Percentiles rank a stretch among this genome's conserved stretches.
These are phyloP conservation scores for Fraxinus platypoda DNA, from an alignment of 305 asterid species.

Conservation along the genomic window DNA sequence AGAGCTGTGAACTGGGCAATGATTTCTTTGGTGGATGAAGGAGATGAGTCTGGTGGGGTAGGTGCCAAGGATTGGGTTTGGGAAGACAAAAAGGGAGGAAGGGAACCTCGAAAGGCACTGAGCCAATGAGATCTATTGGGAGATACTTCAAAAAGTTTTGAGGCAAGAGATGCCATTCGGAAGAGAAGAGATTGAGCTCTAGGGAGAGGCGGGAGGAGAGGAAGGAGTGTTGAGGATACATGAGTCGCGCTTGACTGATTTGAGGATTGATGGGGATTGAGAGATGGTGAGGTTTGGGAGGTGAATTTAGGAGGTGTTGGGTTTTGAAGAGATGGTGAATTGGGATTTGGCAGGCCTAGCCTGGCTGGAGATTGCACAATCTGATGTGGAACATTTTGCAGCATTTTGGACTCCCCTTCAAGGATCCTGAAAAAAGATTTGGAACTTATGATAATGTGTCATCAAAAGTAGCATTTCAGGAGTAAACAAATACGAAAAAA, in stretches of 20 bases:
- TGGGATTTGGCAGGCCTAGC: conserved; percentile 80
- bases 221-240: conserved; percentile 72
- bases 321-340: conserved; percentile 75
- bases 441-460: background rate
- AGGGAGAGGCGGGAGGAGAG: conserved; percentile 86
- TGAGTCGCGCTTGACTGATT: conserved; percentile 40
- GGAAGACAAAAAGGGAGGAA: conserved; percentile 66
- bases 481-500: background rate
- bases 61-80: conserved; percentile 47
- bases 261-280: conserved; percentile 40
- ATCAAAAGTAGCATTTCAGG: background rate
- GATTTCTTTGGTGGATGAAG: conserved; percentile 66
- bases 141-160: conserved; percentile 77
- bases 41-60: conserved; percentile 37
- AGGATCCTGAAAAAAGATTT: conserved; percentile 14
- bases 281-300: conserved; percentile 49
- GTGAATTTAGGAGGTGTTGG: conserved; percentile 65
- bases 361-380: conserved; percentile 87
- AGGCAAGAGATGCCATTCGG: conserved; percentile 78
- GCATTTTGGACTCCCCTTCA: conserved; percentile 40
- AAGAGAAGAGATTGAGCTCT: conserved; percentile 77
- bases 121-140: conserved; percentile 75
- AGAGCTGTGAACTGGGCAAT: conserved; percentile 52
- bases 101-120: conserved; percentile 66
- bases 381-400: conserved; percentile 74